Percentiles rank a stretch among this genome's conserved stretches.
phyloP scores from a whole-genome alignment of 495 filamentous ascomycete species.

The Penicillium lividum region DNA sequence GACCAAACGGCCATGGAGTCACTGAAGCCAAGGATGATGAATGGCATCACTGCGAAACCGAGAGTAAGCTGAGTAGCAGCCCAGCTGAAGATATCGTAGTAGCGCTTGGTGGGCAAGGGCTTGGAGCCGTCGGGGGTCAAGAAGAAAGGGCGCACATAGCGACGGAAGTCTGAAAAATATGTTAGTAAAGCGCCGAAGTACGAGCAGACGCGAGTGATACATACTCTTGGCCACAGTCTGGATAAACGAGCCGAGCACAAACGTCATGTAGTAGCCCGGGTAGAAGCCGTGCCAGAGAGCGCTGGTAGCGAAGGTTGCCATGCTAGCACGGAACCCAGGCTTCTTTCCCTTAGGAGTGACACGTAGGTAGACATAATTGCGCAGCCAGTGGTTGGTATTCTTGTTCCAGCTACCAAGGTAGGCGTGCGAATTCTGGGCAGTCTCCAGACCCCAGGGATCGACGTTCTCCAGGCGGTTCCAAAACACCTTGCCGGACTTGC shows the following conservation, averaged over 20 bases:
- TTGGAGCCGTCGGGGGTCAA: conserved; percentile 67
- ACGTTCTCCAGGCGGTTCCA: conserved; percentile 93
- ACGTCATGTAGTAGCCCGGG: conserved; percentile 92
- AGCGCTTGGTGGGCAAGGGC: conserved; percentile 69
- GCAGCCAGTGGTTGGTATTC: conserved; percentile 96
- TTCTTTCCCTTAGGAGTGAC: conserved; percentile 96
- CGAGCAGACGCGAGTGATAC: conserved; percentile 20
- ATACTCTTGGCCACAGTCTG: conserved; percentile 93
- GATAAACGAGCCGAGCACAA: conserved; percentile 83
- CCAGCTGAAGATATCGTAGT: conserved; percentile 84
- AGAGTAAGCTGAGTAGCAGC: conserved; percentile 81
- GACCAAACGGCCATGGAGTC: conserved; percentile 73
- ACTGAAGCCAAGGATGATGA: conserved; percentile 72
- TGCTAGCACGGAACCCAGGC: conserved; percentile 89
- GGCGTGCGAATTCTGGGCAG: conserved; percentile 84
- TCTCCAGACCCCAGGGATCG: conserved; percentile 76
- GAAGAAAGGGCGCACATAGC: conserved; percentile 91
- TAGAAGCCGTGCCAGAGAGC: conserved; percentile 99
- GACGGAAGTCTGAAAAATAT: conserved; percentile 69
- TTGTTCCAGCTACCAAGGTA: conserved; percentile 96
- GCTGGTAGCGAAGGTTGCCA: conserved; percentile 91
- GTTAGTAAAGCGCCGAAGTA: conserved; percentile 12
- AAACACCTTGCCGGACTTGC: conserved; percentile 73
- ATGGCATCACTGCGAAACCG: conserved; percentile 78
- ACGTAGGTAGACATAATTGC: conserved; percentile 92